These are phyloP conservation scores for Selaginella tamariscina DNA, from an alignment of 75 land plant species.

Conservation along the genomic window DNA sequence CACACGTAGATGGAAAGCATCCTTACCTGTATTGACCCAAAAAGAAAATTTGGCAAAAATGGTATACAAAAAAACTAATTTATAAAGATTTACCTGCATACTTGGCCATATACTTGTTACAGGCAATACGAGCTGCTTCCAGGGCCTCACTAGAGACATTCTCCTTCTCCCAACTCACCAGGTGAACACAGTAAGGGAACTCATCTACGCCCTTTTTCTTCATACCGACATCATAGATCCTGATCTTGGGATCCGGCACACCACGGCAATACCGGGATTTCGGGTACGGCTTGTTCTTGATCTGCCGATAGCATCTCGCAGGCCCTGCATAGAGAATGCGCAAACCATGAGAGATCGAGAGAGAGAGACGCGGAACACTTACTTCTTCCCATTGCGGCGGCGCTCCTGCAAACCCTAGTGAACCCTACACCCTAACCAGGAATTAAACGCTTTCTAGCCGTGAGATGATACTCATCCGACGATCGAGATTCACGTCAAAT, in stretches of 20 bases:
- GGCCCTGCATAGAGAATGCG: conserved; percentile 32
- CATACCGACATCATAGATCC: conserved; percentile 48
- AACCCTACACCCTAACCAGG: neutral
- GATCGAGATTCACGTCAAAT: neutral
- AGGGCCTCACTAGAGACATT: conserved; percentile 46
- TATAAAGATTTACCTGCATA: too few species aligned
- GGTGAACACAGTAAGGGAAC: conserved; percentile 46
- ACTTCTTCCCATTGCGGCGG: conserved; percentile 18
- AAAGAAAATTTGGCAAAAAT: too few species aligned
- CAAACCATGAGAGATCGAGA: too few species aligned
- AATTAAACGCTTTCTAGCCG: neutral
- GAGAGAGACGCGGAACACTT: neutral
- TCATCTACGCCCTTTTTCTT: conserved; percentile 49
- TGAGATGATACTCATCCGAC: neutral
- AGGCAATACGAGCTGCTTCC: conserved; percentile 48
- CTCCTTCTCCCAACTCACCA: conserved; percentile 53
- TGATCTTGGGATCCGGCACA: conserved; percentile 52
- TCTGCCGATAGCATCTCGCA: conserved; percentile 46
- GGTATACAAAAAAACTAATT: too few species aligned
- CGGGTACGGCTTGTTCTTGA: conserved; percentile 50
- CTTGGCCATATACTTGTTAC: conserved; percentile 54
- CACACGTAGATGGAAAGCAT: conserved; percentile 49
- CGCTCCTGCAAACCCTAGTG: too few species aligned
- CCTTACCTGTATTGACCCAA: too few species aligned
- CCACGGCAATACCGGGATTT: conserved; percentile 47